A percentile compares a stretch with the other conserved stretches of the same genome.
phyloP scores from a whole-genome alignment of 2,329 filamentous ascomycete genomes.

The Kalmusia sp. region DNA sequence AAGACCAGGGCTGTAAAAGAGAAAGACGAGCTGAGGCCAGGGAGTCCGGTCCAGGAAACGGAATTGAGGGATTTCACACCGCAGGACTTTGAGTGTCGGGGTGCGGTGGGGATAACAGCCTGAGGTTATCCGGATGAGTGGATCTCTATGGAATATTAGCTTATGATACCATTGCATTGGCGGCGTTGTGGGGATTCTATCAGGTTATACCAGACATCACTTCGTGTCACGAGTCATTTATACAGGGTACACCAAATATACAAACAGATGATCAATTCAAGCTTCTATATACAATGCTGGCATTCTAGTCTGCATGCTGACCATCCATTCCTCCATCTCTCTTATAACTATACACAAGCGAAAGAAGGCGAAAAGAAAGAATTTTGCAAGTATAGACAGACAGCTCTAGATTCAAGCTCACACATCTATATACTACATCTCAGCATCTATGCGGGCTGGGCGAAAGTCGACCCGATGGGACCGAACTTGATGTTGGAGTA shows the following conservation, averaged over 20 bases:
- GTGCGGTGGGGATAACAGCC: neutral
- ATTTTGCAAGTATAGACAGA: conserved; percentile 6
- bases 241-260: too few relatives aligned
- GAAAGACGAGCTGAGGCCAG: conserved; percentile 39
- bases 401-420: conserved; percentile 4
- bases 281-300: conserved; percentile 2
- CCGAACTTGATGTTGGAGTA: conserved; percentile 52
- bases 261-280: neutral
- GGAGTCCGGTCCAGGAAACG: conserved; percentile 8
- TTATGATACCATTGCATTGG: conserved; percentile 19
- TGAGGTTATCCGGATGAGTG: neutral
- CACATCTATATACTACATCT: neutral
- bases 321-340: neutral
- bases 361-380: conserved; percentile 6
- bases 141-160: neutral
- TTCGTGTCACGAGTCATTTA: too few relatives aligned
- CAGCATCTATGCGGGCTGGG: conserved; percentile 34
- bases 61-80: conserved; percentile 31
- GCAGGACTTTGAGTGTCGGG: conserved; percentile 27
- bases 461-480: conserved; percentile 48
- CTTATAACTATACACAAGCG: conserved; percentile 18
- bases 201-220: neutral
- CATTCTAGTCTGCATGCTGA: conserved; percentile 2
- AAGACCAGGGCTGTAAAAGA: conserved; percentile 39
- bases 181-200: conserved; percentile 1